phyloP scores from a whole-genome alignment of 805 yeast species.

The Kodamaea jinghongensis region DNA sequence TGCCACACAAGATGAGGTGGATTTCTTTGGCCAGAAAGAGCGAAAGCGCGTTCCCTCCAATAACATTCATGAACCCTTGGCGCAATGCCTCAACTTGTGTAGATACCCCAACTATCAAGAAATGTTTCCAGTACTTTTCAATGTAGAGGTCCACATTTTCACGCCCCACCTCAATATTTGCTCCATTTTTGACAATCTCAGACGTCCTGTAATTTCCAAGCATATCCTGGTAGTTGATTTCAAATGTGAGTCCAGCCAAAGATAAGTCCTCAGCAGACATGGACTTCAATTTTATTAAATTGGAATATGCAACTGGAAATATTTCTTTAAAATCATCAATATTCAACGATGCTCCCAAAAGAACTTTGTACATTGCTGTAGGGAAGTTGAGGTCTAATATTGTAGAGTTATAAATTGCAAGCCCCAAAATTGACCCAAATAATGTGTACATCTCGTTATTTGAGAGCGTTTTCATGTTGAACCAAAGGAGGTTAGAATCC shows the following conservation, averaged over 20 bases:
- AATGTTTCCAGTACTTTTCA: slow-evolving; percentile 57
- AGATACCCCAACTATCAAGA: slow-evolving; percentile 53
- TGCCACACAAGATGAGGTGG: slow-evolving; percentile 75
- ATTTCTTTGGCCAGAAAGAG: slow-evolving; percentile 81
- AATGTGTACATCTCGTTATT: slow-evolving; percentile 59
- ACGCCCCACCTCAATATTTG: slow-evolving; percentile 50
- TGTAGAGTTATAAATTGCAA: slow-evolving; percentile 88
- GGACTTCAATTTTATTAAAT: slow-evolving; percentile 29
- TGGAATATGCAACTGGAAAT: slow-evolving; percentile 59
- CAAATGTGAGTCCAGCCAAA: slow-evolving; percentile 56
- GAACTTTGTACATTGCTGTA: slow-evolving; percentile 67
- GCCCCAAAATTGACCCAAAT: slow-evolving; percentile 82
- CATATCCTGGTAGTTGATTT: slow-evolving; percentile 52
- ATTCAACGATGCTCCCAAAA: slow-evolving; percentile 53
- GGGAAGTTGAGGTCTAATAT: slow-evolving; percentile 82
- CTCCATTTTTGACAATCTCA: slow-evolving; percentile 62
- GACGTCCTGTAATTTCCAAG: slow-evolving; percentile 43
- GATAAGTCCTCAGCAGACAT: slow-evolving; percentile 31
- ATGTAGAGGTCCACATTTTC: slow-evolving; percentile 61
- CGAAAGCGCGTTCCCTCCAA: slow-evolving; percentile 78
- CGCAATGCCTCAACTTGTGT: slow-evolving; percentile 57
- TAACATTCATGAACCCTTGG: slow-evolving; percentile 70
- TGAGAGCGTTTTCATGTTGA: slow-evolving; percentile 48
- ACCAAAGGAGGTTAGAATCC: slow-evolving; percentile 77
- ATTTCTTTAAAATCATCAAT: slow-evolving; percentile 66